phyloP scores from a whole-genome alignment of 805 yeast genomes.

The Schizosaccharomyces octosporus region DNA sequence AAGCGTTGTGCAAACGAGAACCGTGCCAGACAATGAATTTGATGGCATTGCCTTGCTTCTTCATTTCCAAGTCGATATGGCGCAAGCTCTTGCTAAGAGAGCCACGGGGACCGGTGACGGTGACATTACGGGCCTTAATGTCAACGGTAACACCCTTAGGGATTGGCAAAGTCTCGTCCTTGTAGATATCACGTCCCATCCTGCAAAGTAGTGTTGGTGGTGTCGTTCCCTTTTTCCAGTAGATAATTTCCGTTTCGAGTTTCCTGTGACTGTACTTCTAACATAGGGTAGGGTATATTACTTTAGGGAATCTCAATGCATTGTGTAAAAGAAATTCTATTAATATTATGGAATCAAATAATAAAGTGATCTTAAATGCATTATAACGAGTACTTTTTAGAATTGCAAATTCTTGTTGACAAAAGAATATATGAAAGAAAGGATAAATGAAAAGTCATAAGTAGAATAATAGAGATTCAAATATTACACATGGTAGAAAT shows the following conservation, averaged over 20 bases:
- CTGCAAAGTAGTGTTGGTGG: conserved; percentile 1
- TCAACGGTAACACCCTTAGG: conserved; percentile 35
- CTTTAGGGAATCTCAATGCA: not conserved
- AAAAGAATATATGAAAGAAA: too few species aligned
- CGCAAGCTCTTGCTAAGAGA: conserved; percentile 66
- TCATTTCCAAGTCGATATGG: conserved; percentile 86
- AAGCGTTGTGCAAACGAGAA: conserved; percentile 99
- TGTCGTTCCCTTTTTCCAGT: not conserved
- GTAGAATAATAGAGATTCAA: not conserved
- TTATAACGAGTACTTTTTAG: too few species aligned
- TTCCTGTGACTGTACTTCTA: not conserved
- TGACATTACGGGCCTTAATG: conserved; percentile 76
- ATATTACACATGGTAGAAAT: conserved; percentile 2
- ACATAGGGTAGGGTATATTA: not conserved
- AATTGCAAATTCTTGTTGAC: too few species aligned
- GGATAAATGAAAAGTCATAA: not conserved
- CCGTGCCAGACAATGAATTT: conserved; percentile 91
- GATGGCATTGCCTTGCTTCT: conserved; percentile 44
- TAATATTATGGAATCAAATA: too few species aligned
- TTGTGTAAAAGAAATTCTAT: not conserved
- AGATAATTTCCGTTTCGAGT: not conserved
- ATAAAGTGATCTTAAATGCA: too few species aligned
- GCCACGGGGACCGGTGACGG: conserved; percentile 97
- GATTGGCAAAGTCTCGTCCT: conserved; percentile 3
- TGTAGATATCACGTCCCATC: conserved; percentile 3